These are phyloP conservation scores for Calocybe indica DNA, from an alignment of 768 basidiomycete species.

Conservation along the genomic window DNA sequence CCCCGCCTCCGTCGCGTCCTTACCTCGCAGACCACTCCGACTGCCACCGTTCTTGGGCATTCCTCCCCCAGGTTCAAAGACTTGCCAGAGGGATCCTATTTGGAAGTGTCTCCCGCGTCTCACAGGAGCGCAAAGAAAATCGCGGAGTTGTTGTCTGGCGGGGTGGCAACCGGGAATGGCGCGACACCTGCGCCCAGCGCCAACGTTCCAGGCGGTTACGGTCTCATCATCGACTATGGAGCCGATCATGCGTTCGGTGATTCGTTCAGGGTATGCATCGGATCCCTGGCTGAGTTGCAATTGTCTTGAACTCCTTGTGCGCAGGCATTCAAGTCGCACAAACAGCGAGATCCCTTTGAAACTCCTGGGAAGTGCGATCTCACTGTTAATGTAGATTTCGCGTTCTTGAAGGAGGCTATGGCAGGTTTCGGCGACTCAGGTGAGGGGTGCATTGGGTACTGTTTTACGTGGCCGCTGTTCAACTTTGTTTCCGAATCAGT, in stretches of 20 bases:
- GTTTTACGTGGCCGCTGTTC: neutral
- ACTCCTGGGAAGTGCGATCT: conserved; percentile 85
- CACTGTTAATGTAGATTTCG: conserved; percentile 97
- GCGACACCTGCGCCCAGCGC: neutral
- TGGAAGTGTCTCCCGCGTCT: conserved; percentile 76
- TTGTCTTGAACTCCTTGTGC: neutral
- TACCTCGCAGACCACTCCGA: conserved; percentile 45
- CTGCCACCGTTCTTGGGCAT: conserved; percentile 49
- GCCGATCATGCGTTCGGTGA: conserved; percentile 58
- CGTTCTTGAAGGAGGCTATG: conserved; percentile 77
- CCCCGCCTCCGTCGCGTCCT: conserved; percentile 60
- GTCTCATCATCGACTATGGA: conserved; percentile 89
- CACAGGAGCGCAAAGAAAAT: conserved; percentile 65
- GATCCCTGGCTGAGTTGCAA: neutral
- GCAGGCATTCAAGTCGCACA: conserved; percentile 88
- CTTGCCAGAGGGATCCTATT: conserved; percentile 61
- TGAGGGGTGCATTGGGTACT: neutral
- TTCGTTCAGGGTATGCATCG: conserved; percentile 70
- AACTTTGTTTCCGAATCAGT: conserved; percentile 27
- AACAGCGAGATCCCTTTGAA: conserved; percentile 79
- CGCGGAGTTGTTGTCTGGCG: conserved; percentile 48
- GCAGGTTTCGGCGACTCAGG: conserved; percentile 38
- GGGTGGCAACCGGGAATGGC: neutral
- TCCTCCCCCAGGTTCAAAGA: conserved; percentile 66
- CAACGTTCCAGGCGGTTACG: conserved; percentile 37